phyloP scores from a whole-genome alignment of 2,329 filamentous ascomycete genomes.

The Bipolaris sorokiniana region DNA sequence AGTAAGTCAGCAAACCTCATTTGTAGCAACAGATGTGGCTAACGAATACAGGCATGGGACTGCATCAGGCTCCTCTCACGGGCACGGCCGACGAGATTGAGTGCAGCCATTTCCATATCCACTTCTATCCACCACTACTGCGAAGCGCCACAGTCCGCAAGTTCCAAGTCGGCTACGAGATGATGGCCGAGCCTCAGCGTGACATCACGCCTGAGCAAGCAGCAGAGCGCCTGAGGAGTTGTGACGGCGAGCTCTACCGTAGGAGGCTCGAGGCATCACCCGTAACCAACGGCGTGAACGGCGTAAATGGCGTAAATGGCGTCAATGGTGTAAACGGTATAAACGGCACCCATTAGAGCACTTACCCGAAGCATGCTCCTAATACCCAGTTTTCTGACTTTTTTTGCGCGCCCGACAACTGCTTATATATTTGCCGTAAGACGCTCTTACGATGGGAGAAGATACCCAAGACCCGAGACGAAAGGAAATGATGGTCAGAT shows the following conservation, averaged over 20 bases:
- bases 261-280: constrained; percentile 54
- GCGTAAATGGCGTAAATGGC: constrained; percentile 22
- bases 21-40: constrained; percentile 2
- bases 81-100: constrained; percentile 84
- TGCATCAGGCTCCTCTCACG: constrained; percentile 91
- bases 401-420: neutral
- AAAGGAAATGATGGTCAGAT: neutral
- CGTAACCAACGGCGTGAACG: constrained; percentile 27
- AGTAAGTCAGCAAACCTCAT: constrained; percentile 60
- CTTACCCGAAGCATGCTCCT: neutral
- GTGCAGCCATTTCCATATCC: constrained; percentile 89
- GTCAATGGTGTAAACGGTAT: constrained; percentile 7
- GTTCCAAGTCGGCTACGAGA: constrained; percentile 94
- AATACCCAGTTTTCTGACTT: neutral
- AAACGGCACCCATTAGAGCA: constrained; percentile 1
- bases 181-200: constrained; percentile 96
- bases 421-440: neutral
- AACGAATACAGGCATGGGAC: constrained; percentile 71
- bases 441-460: constrained; percentile 2
- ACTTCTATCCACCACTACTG: constrained; percentile 94
- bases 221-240: constrained; percentile 74
- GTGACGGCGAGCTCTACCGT: constrained; percentile 83
- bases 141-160: constrained; percentile 93
- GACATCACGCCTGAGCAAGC: constrained; percentile 98
- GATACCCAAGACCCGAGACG: constrained; percentile 1